Evolutionary conservation across 1,139 yeast species (phyloP).

Genomic region (Diutina sp.): DNA sequence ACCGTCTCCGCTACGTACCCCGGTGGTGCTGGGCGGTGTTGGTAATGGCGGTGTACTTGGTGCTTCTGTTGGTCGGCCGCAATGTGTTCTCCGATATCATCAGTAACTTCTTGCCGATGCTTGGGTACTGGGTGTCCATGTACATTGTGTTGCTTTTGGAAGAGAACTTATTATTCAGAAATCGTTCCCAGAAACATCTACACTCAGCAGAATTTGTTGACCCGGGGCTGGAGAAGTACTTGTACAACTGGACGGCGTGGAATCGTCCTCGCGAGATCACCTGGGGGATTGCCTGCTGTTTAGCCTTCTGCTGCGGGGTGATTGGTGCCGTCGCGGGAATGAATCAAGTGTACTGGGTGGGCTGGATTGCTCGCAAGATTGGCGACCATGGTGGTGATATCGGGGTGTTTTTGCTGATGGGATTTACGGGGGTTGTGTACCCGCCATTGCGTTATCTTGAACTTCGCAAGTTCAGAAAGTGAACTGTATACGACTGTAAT

Average conservation of each 20-base stretch:
- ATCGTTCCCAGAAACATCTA: slow-evolving; percentile 4
- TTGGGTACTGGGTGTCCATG: slow-evolving; percentile 18
- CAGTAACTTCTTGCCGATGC: slow-evolving; percentile 16
- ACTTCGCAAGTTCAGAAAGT: neutral
- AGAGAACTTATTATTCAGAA: slow-evolving; percentile 14
- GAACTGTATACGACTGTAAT: neutral
- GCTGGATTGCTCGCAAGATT: neutral
- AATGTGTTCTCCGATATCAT: slow-evolving; percentile 13
- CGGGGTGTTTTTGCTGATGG: neutral
- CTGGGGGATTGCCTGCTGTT: slow-evolving; percentile 15
- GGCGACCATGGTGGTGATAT: slow-evolving; percentile 1
- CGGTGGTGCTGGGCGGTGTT: slow-evolving; percentile 16
- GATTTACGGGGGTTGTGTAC: neutral
- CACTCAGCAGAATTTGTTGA: slow-evolving; percentile 9
- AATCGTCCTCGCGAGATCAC: slow-evolving; percentile 10
- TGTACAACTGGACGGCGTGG: slow-evolving; percentile 12
- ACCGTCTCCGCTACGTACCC: slow-evolving; percentile 11
- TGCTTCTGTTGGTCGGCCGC: slow-evolving; percentile 13
- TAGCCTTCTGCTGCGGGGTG: slow-evolving; percentile 13
- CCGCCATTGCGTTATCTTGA: neutral
- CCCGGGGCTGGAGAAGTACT: neutral
- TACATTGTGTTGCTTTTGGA: slow-evolving; percentile 13
- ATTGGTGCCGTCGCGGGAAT: slow-evolving; percentile 1
- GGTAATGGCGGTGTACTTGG: slow-evolving; percentile 12
- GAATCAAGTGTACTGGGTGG: neutral